These are phyloP conservation scores for Fonsecaea pedrosoi DNA, from an alignment of 2,329 filamentous ascomycete species.

Conservation along the genomic window DNA sequence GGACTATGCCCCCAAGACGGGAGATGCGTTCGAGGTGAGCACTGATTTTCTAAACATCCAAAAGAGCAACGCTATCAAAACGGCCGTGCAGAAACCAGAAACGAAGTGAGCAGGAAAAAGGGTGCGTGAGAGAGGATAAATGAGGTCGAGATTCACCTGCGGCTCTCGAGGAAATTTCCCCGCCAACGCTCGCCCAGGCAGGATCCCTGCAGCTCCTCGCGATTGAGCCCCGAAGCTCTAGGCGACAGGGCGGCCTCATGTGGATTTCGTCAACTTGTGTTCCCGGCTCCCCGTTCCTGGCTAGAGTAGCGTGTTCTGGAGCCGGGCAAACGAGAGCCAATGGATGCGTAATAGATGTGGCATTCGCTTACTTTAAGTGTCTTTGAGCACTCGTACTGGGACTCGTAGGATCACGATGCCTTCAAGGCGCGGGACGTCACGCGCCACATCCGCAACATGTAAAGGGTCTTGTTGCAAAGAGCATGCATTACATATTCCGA, in stretches of 20 bases:
- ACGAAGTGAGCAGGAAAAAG: background rate
- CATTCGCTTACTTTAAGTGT: conserved; percentile 10
- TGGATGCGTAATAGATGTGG: conserved; percentile 17
- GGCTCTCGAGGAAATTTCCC: conserved; percentile 24
- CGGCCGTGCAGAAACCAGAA: background rate
- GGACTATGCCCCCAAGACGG: background rate
- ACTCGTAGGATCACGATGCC: background rate
- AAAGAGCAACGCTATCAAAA: conserved; percentile 21
- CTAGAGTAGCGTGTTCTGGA: conserved; percentile 29
- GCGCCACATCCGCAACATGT: background rate
- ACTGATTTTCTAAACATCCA: background rate
- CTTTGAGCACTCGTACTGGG: no score
- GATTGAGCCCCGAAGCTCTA: conserved; percentile 3
- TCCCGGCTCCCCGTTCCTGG: conserved; percentile 32
- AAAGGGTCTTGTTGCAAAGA: background rate
- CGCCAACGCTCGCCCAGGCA: conserved; percentile 18
- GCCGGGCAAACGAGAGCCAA: conserved; percentile 9
- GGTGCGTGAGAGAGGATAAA: background rate
- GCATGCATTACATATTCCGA: background rate
- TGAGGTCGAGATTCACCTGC: conserved; percentile 14
- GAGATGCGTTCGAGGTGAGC: background rate
- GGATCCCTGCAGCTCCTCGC: conserved; percentile 13
- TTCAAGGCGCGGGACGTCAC: conserved; percentile 12
- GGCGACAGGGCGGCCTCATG: conserved; percentile 12
- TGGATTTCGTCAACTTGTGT: background rate